phyloP scores from a whole-genome alignment of 2,329 filamentous ascomycete genomes.

The Colletotrichum eleusines region DNA sequence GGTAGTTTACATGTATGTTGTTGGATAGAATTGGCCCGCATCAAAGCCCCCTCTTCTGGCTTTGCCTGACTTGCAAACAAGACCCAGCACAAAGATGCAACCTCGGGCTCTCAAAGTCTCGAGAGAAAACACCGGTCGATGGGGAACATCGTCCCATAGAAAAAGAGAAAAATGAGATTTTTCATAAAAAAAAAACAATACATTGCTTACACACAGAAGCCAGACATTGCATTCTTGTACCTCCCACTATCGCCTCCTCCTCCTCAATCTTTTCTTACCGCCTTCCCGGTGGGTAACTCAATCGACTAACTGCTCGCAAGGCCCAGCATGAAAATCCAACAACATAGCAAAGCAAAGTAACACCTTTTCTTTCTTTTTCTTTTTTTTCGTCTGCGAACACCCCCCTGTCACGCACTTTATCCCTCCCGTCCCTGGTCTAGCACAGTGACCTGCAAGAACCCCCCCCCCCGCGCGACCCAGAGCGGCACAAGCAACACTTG shows the following conservation, averaged over 20 bases:
- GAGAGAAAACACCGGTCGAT: neutral
- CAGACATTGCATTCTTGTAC: neutral
- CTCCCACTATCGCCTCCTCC: slow-evolving; percentile 27
- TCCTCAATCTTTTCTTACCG: slow-evolving; percentile 1
- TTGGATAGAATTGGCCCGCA: neutral
- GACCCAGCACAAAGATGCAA: neutral
- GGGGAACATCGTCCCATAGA: neutral
- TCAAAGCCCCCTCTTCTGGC: neutral
- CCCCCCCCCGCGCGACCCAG: slow-evolving; percentile 25
- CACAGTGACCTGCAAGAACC: slow-evolving; percentile 35
- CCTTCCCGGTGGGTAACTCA: slow-evolving; percentile 31
- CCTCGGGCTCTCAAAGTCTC: neutral
- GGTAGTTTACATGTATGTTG: neutral
- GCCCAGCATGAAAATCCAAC: slow-evolving; percentile 33
- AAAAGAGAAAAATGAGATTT: neutral
- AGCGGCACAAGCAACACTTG: slow-evolving; percentile 21
- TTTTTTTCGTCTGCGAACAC: slow-evolving; percentile 6
- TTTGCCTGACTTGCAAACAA: neutral
- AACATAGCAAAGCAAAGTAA: neutral
- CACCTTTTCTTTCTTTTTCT: neutral
- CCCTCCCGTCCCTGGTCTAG: slow-evolving; percentile 21
- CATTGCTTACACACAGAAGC: neutral
- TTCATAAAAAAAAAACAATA: neutral
- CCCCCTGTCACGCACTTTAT: slow-evolving; percentile 25
- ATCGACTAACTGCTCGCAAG: neutral